Evolutionary conservation across 2,329 filamentous ascomycete genomes (phyloP), one percentile per base, ranked within the genome.

Genomic region (Aspergillus latus): DNA sequence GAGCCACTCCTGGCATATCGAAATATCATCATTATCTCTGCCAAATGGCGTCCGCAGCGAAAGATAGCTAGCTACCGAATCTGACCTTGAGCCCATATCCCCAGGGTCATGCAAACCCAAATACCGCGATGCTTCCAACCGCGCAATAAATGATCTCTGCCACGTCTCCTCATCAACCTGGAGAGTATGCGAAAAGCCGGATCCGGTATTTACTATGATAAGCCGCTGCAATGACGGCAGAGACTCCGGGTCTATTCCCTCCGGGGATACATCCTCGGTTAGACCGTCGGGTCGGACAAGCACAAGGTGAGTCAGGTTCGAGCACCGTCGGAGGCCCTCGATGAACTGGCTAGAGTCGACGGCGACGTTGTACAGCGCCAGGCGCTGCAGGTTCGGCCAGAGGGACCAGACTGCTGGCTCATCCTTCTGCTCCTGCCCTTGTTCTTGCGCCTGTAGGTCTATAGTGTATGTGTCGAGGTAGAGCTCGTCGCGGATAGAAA

Each of bases 301-400:
- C 4, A 60, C 52, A 10, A 62, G 34, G 40, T 60, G 57, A 5
- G 57, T 60, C n/a, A 60, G 36, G 5, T 49, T 56, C 3, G 45
- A 30, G 36, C 59, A 62, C 10, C 28, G 50, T 28, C 50, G 46
- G 5, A 58, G 52, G 5, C 49, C 52, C 15, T 40, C 40, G 13
- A 56, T 42, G 37, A 62, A 60, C 29, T 49, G 48, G 36, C 42
- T 37, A 28, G 47, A 47, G 16, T 40, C 40, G 5, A 62, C 49
- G 32, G 47, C 53, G 5, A 52, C 55, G 30, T 62, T 57, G 39
- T 56, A 62, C 53, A 60, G 28, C 8, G 56, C 58, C 0, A 62
- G 52, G 28, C 56, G 45, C 30, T 47, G 50, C 36, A 62, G 56
- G 36, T 34, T 48, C 15, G 58, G 56, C 60, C 60, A 62, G 2